phyloP scores from a whole-genome alignment of 345 rosid species.

The Rhizophora apiculata region DNA sequence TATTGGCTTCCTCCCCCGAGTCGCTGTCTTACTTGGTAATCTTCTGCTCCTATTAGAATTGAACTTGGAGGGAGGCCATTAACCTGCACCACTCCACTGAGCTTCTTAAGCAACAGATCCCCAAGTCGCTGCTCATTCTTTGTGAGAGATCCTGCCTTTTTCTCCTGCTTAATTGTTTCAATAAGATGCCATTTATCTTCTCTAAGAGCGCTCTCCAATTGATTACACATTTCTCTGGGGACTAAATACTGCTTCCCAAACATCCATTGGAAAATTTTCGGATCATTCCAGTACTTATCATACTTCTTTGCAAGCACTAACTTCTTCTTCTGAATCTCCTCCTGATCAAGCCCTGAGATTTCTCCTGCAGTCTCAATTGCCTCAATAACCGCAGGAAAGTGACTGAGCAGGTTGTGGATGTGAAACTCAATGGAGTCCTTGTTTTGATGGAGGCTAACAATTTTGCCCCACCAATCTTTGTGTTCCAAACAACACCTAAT shows the following conservation, averaged over 20 bases:
- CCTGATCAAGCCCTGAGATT: constrained; percentile 76
- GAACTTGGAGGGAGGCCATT: constrained; percentile 61
- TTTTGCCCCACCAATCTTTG: constrained; percentile 87
- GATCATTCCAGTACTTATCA: constrained; percentile 69
- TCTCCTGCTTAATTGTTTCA: constrained; percentile 61
- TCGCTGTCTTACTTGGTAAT: constrained; percentile 68
- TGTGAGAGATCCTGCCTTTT: constrained; percentile 34
- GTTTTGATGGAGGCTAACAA: constrained; percentile 65
- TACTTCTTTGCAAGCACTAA: constrained; percentile 60
- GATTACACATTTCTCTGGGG: constrained; percentile 43
- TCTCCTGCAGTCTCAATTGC: constrained; percentile 78
- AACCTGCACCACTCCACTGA: constrained; percentile 36
- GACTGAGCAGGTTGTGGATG: constrained; percentile 66
- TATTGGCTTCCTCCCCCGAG: constrained; percentile 57
- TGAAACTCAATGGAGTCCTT: constrained; percentile 78
- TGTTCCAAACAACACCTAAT: constrained; percentile 61
- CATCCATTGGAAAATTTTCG: constrained; percentile 66
- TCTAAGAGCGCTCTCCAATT: constrained; percentile 57
- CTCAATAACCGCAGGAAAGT: constrained; percentile 70
- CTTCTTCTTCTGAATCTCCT: constrained; percentile 76
- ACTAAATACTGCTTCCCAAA: constrained; percentile 82
- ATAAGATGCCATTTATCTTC: constrained; percentile 77
- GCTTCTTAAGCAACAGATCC: constrained; percentile 57
- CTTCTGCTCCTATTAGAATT: constrained; percentile 56
- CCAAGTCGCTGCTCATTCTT: constrained; percentile 62